Evolutionary conservation across 805 yeast species (phyloP).

Genomic region (Saturnispora ahearnii): DNA sequence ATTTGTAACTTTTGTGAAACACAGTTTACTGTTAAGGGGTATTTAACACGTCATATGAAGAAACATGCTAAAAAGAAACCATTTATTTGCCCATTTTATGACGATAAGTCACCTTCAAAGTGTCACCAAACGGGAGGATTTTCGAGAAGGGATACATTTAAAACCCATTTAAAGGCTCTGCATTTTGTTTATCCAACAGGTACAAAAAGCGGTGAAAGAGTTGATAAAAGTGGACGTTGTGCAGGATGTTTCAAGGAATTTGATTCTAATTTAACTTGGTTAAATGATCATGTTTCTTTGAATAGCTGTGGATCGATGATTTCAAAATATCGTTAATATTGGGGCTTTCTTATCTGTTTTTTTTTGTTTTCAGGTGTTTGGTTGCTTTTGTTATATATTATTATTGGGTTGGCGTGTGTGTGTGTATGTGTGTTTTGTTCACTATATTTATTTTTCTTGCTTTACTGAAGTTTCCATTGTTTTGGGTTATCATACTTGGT

Average conservation of each 20-base stretch:
- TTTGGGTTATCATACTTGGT: too few species aligned
- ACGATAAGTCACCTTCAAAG: conserved; percentile 23
- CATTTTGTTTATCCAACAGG: conserved; percentile 53
- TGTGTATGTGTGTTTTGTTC: too few species aligned
- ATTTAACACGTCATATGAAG: conserved; percentile 46
- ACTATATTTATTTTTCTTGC: too few species aligned
- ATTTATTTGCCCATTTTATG: conserved; percentile 46
- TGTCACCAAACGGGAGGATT: conserved; percentile 54
- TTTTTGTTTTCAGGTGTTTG: background rate
- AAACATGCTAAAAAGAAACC: conserved; percentile 44
- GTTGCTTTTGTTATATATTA: too few species aligned
- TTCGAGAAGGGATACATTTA: conserved; percentile 51
- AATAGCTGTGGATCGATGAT: conserved; percentile 36
- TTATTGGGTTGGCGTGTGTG: too few species aligned
- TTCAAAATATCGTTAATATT: conserved; percentile 15
- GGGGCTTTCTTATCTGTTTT: background rate
- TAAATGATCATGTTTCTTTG: conserved; percentile 40
- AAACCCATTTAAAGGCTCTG: conserved; percentile 47
- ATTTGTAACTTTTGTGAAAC: conserved; percentile 43
- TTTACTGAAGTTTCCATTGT: too few species aligned
- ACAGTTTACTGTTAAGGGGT: conserved; percentile 42
- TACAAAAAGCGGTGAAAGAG: conserved; percentile 37
- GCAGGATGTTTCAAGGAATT: conserved; percentile 47
- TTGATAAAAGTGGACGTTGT: conserved; percentile 38
- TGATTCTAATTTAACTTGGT: conserved; percentile 42